Evolutionary conservation across 495 filamentous ascomycete species (phyloP), one percentile per base, ranked within the genome.

Genomic region (Echria macrotheca): DNA sequence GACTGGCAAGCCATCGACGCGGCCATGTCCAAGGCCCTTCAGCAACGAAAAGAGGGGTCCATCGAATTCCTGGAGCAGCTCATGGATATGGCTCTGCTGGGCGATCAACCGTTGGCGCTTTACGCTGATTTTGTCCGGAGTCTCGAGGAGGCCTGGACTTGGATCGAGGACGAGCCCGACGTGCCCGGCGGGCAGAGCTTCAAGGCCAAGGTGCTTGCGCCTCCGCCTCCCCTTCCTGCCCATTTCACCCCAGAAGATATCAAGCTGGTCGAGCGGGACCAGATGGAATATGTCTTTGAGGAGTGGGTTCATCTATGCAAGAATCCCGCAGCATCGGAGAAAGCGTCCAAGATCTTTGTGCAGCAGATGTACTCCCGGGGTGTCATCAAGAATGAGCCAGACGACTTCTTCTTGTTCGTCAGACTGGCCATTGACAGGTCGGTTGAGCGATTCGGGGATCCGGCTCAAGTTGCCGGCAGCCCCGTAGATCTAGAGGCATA

Each of bases 241-340:
- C 44, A 40, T 21, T 11, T 61, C 25, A 50, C 50, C 10, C 50
- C 53, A 25, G 55, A 59, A 9, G 59, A 60, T 33, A 40, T 55
- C 23, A 47, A 22, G 10, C 26, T 46, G 1, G 63, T 66, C 17
- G 82, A 81, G 57, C 78, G 80, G 36, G 85, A 91, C 44, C 91
- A 95, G 55, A 80, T 96, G 69, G 86, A 94, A 57, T 97, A 97
- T 59, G 76, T 95, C 33, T 95, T 99, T 62, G 86, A 84, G 8
- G 93, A 97, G 63, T 99, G 93, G 93, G 77, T 89, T 47, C 80
- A 83, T 31, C 76, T 97, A 12, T 89, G 81, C 71, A 81, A 85
- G 64, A 84, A 86, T 40, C 74, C 78, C 8, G 77, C 80, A 52
- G 80, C 82, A 0, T 80, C 80, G 9, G 85, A 89, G 23, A 87